Base-by-base conservation (phyloP, 2,329 filamentous ascomycete species). In the Chlorencoelia australis region DNA sequence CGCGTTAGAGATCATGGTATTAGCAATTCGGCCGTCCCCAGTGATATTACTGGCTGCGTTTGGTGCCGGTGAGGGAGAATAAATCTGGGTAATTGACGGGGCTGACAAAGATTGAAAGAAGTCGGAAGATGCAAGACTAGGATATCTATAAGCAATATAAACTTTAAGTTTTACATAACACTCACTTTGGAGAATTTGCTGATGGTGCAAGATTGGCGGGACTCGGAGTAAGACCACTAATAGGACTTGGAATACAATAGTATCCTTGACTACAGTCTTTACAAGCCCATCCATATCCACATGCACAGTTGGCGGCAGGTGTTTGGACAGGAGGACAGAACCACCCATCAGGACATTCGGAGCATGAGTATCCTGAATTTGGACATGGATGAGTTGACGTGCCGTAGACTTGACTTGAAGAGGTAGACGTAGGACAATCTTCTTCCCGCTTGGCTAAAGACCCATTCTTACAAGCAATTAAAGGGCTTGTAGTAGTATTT, bases 261-360 rank as follows among this genome's bases (percentile, higher is more conserved):
- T 30, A 42, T 7, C 39, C 37, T 20, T 33, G 18, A 13, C 9
- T 32, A 28, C 43, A 46, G 32, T 42, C 18, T 8, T 35, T 37
- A 48, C 45, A 48, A 16, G 43, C 33, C 43, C 43, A 48, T 10
- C 45, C 45, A 33, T 28, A 46, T 13, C 45, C 43, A 35, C 45
- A 48, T 22, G 34, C 30, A 21, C 34, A 40, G n/a, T n/a, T 29
- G 11, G 39, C 39, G 17, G 45, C 39, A 14, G 43, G 31, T 14
- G 37, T 46, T 25, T 42, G 43, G 15, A 24, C 13, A 6, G 45
- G 45, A 29, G 45, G 41, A 26, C 43, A 48, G 24, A 46, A 48
- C 24, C 38, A 45, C 4, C 41, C 39, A 39, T 34, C 39, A 16
- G 45, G 43, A 37, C 45, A 46, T 33, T 48, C 45, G 1, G 41